Evolutionary conservation across 257 asterid species (phyloP).

Genomic region (Petunia secreta): DNA sequence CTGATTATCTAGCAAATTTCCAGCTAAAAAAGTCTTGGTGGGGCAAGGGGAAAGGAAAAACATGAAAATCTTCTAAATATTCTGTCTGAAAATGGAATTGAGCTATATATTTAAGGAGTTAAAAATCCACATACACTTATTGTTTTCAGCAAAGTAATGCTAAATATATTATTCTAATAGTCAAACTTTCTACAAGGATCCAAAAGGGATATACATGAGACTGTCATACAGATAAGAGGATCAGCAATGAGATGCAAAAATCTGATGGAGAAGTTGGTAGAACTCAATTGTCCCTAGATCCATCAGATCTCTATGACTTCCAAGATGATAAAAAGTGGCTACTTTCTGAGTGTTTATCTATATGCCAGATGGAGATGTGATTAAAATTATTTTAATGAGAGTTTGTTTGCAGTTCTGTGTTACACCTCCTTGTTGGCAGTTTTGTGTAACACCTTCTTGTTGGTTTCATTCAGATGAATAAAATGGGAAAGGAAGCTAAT

Average conservation of each 20-base stretch:
- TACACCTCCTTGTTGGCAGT: no score
- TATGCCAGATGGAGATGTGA: not conserved
- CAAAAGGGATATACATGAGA: not conserved
- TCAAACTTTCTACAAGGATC: not conserved
- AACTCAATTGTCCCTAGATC: not conserved
- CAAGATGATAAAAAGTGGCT: not conserved
- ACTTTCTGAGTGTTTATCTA: conserved; percentile 20
- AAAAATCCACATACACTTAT: not conserved
- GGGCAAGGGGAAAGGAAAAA: not conserved
- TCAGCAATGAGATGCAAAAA: no score
- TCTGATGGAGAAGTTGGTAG: not conserved
- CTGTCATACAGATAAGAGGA: no score
- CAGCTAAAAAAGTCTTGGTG: not conserved
- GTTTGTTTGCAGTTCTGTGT: no score
- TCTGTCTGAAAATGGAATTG: not conserved
- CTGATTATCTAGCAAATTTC: not conserved
- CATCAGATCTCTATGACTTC: conserved; percentile 5
- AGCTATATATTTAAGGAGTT: not conserved
- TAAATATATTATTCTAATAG: not conserved
- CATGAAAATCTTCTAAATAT: not conserved
- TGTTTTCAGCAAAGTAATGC: not conserved
- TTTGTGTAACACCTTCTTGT: no score
- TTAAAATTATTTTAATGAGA: not conserved
- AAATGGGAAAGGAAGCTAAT: no score
- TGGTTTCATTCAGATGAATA: no score